Evolutionary conservation across 495 filamentous ascomycete species (phyloP).

Genomic region (Monascus purpureus): DNA sequence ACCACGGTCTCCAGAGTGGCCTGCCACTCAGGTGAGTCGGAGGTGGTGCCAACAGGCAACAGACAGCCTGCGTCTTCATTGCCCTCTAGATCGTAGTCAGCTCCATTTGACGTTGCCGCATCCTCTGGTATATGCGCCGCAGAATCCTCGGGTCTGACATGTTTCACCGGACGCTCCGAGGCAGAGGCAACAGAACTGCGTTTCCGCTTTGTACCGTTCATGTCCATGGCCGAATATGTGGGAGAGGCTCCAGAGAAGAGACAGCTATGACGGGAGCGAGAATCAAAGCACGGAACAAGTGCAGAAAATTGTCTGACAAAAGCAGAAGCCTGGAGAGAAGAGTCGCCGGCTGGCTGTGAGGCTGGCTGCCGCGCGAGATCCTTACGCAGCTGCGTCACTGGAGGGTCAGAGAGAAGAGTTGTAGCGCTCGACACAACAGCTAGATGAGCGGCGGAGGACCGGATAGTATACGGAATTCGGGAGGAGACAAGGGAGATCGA

Average conservation of each 20-base stretch:
- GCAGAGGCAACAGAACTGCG: constrained; percentile 35
- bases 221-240: constrained; percentile 33
- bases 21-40: constrained; percentile 94
- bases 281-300: no score
- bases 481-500: no score
- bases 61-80: constrained; percentile 28
- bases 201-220: constrained; percentile 46
- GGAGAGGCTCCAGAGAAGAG: no score
- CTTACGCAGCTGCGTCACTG: background rate
- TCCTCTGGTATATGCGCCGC: constrained; percentile 28
- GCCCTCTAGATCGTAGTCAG: constrained; percentile 33
- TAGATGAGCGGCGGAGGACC: no score
- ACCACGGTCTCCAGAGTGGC: constrained; percentile 89
- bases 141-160: constrained; percentile 34
- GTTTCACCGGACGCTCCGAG: constrained; percentile 43
- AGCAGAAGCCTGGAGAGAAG: no score
- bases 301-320: no score
- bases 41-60: constrained; percentile 30
- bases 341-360: background rate
- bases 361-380: background rate
- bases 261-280: no score
- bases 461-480: no score
- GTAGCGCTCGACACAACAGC: no score
- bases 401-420: constrained; percentile 5
- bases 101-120: constrained; percentile 32